Evolutionary conservation across 768 basidiomycete genomes (phyloP).

Genomic region (Phanerochaete carnosa): DNA sequence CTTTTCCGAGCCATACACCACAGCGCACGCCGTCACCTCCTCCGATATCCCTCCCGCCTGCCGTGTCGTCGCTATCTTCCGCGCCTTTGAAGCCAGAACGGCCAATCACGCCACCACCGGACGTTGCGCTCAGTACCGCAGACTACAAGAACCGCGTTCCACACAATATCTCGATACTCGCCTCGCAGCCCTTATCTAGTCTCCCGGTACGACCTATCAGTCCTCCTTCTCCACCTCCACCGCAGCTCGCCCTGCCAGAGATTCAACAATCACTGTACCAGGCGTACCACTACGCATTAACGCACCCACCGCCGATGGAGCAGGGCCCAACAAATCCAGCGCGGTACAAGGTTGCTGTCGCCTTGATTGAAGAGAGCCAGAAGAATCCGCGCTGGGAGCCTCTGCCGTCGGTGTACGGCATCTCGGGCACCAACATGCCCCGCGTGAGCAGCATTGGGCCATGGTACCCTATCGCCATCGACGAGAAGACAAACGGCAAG

Average conservation of each 20-base stretch:
- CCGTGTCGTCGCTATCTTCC: constrained; percentile 32
- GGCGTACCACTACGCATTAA: constrained; percentile 77
- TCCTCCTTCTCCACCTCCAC: constrained; percentile 7
- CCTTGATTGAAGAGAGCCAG: constrained; percentile 58
- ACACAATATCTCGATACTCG: constrained; percentile 70
- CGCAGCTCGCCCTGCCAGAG: constrained; percentile 42
- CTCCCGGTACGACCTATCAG: constrained; percentile 37
- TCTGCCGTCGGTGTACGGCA: constrained; percentile 57
- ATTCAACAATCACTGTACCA: constrained; percentile 61
- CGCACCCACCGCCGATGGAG: constrained; percentile 55
- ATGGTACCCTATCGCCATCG: constrained; percentile 55
- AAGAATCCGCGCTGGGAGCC: constrained; percentile 62
- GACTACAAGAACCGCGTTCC: constrained; percentile 73
- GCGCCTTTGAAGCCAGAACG: constrained; percentile 30
- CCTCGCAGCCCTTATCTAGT: constrained; percentile 66
- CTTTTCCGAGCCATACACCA: constrained; percentile 49
- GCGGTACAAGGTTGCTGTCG: constrained; percentile 75
- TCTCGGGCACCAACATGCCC: constrained; percentile 56
- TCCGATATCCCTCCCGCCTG: constrained; percentile 26
- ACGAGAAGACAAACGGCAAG: constrained; percentile 25
- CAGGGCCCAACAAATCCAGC: constrained; percentile 51
- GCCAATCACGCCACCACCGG: constrained; percentile 39
- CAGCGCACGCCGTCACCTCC: constrained; percentile 35
- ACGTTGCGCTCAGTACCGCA: constrained; percentile 45
- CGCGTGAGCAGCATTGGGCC: constrained; percentile 63